Conservation (phyloP, 2,329 filamentous ascomycete species). For the Zymoseptoria pseudotritici region DNA sequence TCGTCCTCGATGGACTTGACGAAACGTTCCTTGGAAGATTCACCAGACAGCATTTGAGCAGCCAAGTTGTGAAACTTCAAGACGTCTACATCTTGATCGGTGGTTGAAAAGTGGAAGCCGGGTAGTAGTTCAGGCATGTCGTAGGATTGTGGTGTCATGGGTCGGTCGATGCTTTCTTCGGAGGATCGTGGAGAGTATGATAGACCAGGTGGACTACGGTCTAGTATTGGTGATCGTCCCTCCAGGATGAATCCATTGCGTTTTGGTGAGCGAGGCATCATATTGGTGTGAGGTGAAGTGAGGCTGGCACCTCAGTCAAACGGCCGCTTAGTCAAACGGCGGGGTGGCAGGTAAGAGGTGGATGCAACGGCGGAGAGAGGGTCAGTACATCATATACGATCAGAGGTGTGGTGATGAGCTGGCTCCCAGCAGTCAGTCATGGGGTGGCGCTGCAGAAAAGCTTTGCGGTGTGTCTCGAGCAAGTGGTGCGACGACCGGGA, state of each 20-base stretch:
- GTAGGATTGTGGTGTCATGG: conserved; percentile 1
- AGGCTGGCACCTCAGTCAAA: neutral
- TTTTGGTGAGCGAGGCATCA: conserved; percentile 9
- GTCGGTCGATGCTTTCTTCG: conserved; percentile 4
- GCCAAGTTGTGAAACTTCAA: conserved; percentile 19
- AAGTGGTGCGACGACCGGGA: neutral
- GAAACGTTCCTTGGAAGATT: conserved; percentile 6
- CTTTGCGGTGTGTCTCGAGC: neutral
- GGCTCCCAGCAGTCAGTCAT: neutral
- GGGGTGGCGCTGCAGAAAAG: neutral
- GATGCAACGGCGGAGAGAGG: neutral
- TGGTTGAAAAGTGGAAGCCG: conserved; percentile 19
- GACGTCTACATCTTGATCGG: conserved; percentile 12
- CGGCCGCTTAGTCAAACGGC: neutral
- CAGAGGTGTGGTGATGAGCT: neutral
- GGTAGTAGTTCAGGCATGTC: conserved; percentile 6
- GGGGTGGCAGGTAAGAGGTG: neutral
- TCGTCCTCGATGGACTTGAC: conserved; percentile 5
- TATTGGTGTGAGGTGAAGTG: neutral
- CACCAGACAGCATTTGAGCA: conserved; percentile 15
- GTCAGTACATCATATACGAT: neutral
- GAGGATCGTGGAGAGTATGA: conserved; percentile 11
- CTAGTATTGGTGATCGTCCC: conserved; percentile 1
- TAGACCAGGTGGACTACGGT: conserved; percentile 5
- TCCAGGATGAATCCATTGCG: conserved; percentile 12